Conservation (phyloP, 129 eudicot species). For the Flaveria brownii region DNA sequence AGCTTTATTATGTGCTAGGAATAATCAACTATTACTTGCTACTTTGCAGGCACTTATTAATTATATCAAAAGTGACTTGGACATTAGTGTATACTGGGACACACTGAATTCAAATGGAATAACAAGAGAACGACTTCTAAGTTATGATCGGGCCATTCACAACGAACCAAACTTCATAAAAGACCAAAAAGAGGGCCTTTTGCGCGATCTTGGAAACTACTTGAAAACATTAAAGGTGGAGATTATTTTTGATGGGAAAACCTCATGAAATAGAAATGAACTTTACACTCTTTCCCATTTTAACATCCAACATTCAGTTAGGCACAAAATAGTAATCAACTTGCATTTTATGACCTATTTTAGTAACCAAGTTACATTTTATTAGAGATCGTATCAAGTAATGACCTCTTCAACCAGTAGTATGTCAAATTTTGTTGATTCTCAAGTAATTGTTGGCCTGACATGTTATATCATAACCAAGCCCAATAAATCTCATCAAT, state of each 20-base stretch:
- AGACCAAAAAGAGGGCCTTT: conserved; percentile 95
- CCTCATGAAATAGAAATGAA: not conserved
- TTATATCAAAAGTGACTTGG: conserved; percentile 84
- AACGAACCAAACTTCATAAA: conserved; percentile 74
- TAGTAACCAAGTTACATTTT: not conserved
- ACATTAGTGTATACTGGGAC: conserved; percentile 84
- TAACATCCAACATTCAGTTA: not conserved
- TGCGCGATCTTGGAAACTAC: conserved; percentile 93
- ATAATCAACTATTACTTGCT: not conserved
- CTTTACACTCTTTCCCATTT: not conserved
- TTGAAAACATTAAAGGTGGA: conserved; percentile 89
- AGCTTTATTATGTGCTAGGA: not conserved
- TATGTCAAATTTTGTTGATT: not conserved
- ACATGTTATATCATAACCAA: not conserved
- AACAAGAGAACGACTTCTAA: conserved; percentile 94
- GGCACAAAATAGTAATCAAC: not conserved
- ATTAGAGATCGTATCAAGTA: not conserved
- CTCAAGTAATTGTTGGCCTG: not conserved
- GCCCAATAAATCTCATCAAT: too few relatives aligned
- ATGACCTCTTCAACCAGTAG: not conserved
- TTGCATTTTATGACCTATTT: not conserved
- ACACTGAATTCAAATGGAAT: conserved; percentile 91
- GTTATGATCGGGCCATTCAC: conserved; percentile 95
- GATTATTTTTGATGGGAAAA: not conserved
- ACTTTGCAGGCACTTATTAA: conserved; percentile 82